Evolutionary conservation across 2,329 filamentous ascomycete genomes (phyloP), one percentile per base, ranked within the genome.

Genomic region (Rutstroemia sp.): DNA sequence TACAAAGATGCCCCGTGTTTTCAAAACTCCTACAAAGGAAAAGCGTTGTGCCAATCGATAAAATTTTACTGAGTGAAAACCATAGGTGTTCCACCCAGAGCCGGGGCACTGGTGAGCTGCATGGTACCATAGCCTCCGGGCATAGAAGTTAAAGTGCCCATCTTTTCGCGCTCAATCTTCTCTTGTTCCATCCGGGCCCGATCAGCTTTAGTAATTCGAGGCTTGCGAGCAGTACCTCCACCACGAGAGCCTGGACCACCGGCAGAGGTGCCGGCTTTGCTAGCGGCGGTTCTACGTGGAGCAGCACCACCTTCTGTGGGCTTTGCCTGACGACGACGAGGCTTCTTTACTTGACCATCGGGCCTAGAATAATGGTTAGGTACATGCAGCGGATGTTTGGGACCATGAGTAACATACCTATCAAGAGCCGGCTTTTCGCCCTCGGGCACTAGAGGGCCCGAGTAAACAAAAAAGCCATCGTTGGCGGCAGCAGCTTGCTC

Each of bases 401-500:
- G 2, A 12, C 41, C 39, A 46, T 55, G 51, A 41, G 8, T 57
- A 25, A 58, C 59, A 55, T 60, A 66, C 63, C 62, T 75, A 21
- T 87, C 83, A 50, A 84, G 76, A 55, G 78, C 73, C 42, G 82
- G 76, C 72, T 94, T 92, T 73, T 95, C 88, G 21, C 86, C 88
- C 72, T 95, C 91, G 5, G 88, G 88, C 21, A 97, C 82, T 48
- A 99, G 76, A 8, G 92, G 92, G 3, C 94, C 94, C 59, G 89
- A 95, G 72, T 96, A 99, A 1, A 99, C 94, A 70, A 97, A 99
- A 75, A 97, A 99, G 1, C 94, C 94, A 69, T 97, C 94, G 64
- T 92, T 89, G 63, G 89, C 92, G 48, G 94, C 92, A 4, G 92
- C 91, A 6, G 92, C 92, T 69, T 95, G 89, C 67, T 95, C 90